Percentiles rank a stretch among this genome's conserved stretches.
Evolutionary conservation across 306 rosid species (phyloP).

Genomic region (Cicer cuneatum): DNA sequence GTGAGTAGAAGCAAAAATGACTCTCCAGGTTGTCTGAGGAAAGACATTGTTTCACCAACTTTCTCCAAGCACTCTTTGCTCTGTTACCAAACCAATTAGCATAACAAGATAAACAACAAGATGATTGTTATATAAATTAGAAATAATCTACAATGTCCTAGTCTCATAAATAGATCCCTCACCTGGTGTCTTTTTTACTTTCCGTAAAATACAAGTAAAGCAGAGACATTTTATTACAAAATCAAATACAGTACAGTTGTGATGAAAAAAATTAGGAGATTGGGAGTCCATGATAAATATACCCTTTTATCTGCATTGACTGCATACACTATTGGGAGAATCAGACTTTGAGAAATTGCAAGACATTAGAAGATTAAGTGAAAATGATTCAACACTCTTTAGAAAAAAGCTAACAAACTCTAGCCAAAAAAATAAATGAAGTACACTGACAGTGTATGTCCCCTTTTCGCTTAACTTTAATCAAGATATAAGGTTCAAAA

Average conservation of each 20-base stretch:
- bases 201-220: neutral
- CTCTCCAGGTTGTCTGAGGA: constrained; percentile 61
- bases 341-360: neutral
- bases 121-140: constrained; percentile 4
- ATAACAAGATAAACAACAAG: constrained; percentile 31
- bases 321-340: neutral
- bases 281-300: neutral
- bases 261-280: neutral
- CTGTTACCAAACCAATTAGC: constrained; percentile 50
- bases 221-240: neutral
- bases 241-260: neutral
- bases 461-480: neutral
- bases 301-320: neutral
- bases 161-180: neutral
- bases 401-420: neutral
- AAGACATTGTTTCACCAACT: constrained; percentile 68
- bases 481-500: constrained; percentile 3
- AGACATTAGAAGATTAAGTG: neutral
- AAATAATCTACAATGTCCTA: constrained; percentile 16
- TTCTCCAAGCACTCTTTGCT: constrained; percentile 93
- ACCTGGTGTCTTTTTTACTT: neutral
- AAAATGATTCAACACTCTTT: neutral
- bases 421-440: neutral
- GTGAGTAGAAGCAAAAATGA: constrained; percentile 82
- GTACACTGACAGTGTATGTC: too few species aligned